Percentiles rank a stretch among this genome's conserved stretches.
Conservation (phyloP, 75 land plant genomes). For the Picea sitchensis region DNA sequence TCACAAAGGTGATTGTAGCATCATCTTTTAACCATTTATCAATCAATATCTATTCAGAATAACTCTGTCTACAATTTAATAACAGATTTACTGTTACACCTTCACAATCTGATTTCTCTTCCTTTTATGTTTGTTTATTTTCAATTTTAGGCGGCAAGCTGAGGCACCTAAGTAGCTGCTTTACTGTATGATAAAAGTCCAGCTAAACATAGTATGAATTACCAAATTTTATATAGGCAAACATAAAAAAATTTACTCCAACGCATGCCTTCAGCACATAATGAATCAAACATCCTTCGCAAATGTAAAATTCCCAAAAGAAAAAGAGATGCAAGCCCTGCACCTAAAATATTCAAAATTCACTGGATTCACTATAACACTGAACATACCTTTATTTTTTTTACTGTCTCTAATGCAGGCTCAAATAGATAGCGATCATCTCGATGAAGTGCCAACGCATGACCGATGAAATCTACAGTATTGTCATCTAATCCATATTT, state of each 20-base stretch:
- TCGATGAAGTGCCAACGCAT: constrained; percentile 88
- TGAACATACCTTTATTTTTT: constrained; percentile 74
- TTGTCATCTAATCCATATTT: constrained; percentile 90
- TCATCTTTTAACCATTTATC: too few relatives aligned
- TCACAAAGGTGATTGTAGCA: too few relatives aligned
- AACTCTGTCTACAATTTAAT: too few relatives aligned
- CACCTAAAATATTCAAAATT: background rate
- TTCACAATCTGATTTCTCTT: too few relatives aligned
- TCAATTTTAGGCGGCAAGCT: too few relatives aligned
- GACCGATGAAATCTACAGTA: constrained; percentile 93
- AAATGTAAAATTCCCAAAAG: background rate
- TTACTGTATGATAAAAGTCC: too few relatives aligned
- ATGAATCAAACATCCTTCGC: background rate
- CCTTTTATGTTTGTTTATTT: too few relatives aligned
- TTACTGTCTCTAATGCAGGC: constrained; percentile 79
- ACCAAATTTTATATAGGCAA: background rate
- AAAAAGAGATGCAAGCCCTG: background rate
- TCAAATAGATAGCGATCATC: constrained; percentile 76
- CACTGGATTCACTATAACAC: background rate
- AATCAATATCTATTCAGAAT: too few relatives aligned
- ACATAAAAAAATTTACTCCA: background rate
- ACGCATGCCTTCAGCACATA: background rate
- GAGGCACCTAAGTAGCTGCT: too few relatives aligned
- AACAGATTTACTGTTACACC: too few relatives aligned
- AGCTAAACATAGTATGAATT: too few relatives aligned